Evolutionary conservation across 1,284 basidiomycete genomes (phyloP).

Genomic region (Vanrija sp.): DNA sequence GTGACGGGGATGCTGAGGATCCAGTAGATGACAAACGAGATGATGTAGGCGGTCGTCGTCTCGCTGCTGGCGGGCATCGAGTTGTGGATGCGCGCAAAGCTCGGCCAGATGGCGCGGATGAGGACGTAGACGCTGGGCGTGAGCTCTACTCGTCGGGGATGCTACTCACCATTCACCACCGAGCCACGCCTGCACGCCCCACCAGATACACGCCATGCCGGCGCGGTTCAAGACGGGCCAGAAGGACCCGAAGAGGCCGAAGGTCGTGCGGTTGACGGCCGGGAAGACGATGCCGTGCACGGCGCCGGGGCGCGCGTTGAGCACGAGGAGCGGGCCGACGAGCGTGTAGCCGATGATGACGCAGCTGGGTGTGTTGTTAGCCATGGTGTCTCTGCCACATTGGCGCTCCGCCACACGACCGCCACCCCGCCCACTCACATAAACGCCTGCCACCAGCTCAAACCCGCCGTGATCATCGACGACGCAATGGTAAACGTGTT

Average conservation of each 20-base stretch:
- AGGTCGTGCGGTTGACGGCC: slow-evolving; percentile 67
- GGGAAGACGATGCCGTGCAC: slow-evolving; percentile 68
- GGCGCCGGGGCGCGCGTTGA: slow-evolving; percentile 71
- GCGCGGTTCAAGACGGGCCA: slow-evolving; percentile 15
- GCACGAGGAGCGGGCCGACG: slow-evolving; percentile 68
- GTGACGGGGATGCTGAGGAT: slow-evolving; percentile 71
- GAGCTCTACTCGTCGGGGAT: too few relatives aligned
- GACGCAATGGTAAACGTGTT: slow-evolving; percentile 60
- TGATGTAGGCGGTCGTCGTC: slow-evolving; percentile 42
- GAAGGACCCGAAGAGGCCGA: slow-evolving; percentile 67
- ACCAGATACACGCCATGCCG: slow-evolving; percentile 59
- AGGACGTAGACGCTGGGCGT: slow-evolving; percentile 60
- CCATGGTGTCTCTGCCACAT: slow-evolving; percentile 56
- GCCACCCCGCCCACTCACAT: slow-evolving; percentile 5
- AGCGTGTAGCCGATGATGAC: slow-evolving; percentile 72
- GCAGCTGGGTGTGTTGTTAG: too few relatives aligned
- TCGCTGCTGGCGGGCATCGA: slow-evolving; percentile 61
- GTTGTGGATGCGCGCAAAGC: slow-evolving; percentile 66
- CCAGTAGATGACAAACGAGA: slow-evolving; percentile 86
- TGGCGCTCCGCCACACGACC: slow-evolving; percentile 62
- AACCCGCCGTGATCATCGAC: slow-evolving; percentile 67
- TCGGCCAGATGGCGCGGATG: slow-evolving; percentile 68
- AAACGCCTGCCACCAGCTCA: slow-evolving; percentile 71
- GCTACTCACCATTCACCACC: slow-evolving; percentile 54
- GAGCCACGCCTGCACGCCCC: slow-evolving; percentile 74